Percentiles rank a stretch among this genome's conserved stretches.
Evolutionary conservation across 176 grass and related monocot genomes (phyloP).

Genomic region (Elymus sibiricus): DNA sequence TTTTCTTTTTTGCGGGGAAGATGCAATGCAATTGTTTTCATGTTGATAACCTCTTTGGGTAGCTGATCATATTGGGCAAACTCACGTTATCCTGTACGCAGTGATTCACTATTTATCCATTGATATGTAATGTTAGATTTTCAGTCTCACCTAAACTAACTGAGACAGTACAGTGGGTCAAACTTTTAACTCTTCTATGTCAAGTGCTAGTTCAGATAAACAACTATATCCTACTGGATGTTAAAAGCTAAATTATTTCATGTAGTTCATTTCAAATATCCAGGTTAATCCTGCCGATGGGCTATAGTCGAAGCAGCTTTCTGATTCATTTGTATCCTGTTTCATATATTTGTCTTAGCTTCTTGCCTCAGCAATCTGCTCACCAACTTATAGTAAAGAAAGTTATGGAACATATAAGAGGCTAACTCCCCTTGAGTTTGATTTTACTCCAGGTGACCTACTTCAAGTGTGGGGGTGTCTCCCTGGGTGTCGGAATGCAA

Average conservation of each 20-base stretch:
- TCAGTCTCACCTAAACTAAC: not conserved
- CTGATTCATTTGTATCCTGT: not conserved
- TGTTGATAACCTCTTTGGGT: not conserved
- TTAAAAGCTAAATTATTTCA: not conserved
- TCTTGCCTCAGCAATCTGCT: not conserved
- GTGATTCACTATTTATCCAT: not conserved
- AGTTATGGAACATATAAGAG: not conserved
- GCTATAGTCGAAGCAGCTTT: not conserved
- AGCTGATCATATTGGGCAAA: slow-evolving; percentile 3
- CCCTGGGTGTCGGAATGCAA: slow-evolving; percentile 91
- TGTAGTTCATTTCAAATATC: not conserved
- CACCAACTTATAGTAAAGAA: not conserved
- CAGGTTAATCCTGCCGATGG: not conserved
- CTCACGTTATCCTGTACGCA: not conserved
- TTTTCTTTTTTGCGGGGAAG: too few relatives aligned
- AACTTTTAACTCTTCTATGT: not conserved
- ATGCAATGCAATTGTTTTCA: not conserved
- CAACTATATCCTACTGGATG: not conserved
- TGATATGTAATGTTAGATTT: not conserved
- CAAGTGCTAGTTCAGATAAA: not conserved
- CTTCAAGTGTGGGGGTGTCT: slow-evolving; percentile 82
- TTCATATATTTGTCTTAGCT: not conserved
- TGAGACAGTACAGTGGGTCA: not conserved
- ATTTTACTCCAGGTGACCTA: slow-evolving; percentile 60
- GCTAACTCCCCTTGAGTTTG: not conserved